These are phyloP conservation scores for Botrytis byssoidea DNA, from an alignment of 2,329 filamentous ascomycete species.

Conservation along the genomic window DNA sequence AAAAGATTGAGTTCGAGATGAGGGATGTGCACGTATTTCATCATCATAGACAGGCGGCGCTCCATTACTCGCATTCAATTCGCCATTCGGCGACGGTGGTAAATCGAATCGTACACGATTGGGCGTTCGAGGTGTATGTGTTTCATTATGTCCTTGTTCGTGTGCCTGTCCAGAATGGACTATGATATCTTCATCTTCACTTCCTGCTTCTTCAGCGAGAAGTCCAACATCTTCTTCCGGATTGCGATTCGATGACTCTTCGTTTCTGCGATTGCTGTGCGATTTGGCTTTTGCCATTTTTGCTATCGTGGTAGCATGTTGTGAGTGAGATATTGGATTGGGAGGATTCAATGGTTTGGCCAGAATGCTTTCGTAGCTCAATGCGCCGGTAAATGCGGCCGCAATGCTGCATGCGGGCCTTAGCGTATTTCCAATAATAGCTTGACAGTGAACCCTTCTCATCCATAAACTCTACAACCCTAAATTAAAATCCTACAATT, in stretches of 20 bases:
- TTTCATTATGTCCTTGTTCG: constrained; percentile 20
- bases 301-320: constrained; percentile 45
- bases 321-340: constrained; percentile 18
- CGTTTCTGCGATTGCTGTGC: constrained; percentile 35
- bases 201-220: constrained; percentile 37
- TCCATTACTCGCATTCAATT: constrained; percentile 22
- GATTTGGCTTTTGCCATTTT: constrained; percentile 46
- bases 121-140: constrained; percentile 37
- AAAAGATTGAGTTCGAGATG: constrained; percentile 31
- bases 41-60: constrained; percentile 47
- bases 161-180: constrained; percentile 29
- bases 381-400: constrained; percentile 2
- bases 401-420: constrained; percentile 4
- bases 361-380: constrained; percentile 6
- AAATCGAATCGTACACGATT: constrained; percentile 41
- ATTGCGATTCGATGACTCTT: constrained; percentile 25
- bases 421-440: constrained; percentile 8
- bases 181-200: constrained; percentile 37
- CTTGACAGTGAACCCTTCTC: not conserved
- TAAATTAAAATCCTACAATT: not conserved
- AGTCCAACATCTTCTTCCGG: constrained; percentile 45
- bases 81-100: constrained; percentile 24
- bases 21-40: constrained; percentile 34
- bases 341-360: constrained; percentile 4
- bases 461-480: not conserved